Base-by-base conservation (phyloP, 2,329 filamentous ascomycete genomes). In the Calonectria pseudoreteaudii region DNA sequence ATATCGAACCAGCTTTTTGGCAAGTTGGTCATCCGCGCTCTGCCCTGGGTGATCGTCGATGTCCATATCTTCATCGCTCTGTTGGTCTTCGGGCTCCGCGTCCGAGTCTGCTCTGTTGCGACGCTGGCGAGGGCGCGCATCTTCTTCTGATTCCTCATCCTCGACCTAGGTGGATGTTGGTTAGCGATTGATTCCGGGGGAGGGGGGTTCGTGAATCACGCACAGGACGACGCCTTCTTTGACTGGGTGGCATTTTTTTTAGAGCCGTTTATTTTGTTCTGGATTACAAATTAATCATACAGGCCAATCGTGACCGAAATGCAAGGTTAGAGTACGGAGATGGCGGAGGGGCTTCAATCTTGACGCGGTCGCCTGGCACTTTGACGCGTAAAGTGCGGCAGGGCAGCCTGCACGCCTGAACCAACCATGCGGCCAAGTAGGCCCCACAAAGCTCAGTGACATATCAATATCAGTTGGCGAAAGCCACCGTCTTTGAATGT, bases 1-100 rank as follows among this genome's bases (percentile, higher is more conserved):
- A 78, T 93, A 93, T 68, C 92, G 89, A n/a, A 94, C 88, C n/a
- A 94, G 83, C 80, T 92, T 93, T 83, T 92, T 93, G 44, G 91
- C 88, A 41, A 92, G 83, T 76, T 91, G 89, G 5, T 88, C 85
- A 44, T 89, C 87, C 49, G 84, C 86, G 38, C 81, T 85, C n/a
- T 82, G 83, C 26, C 81, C 83, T n/a, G 81, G 79, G 16, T 76
- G 72, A 8, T 74, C 81, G 8, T 83, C 80, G 3, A 70, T 75
- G 10, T 84, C 82, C 80, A 84, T 83, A 1, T 78, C 82, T 5
- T 84, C 83, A 4, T 86, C 84, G n/a, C 84, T 87, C 7, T 84
- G 85, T 8, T 84, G 83, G 50, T 81, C 77, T 36, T 78, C 83
- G 18, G 77, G 79, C 41, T 82, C 82, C 5, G 79, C 84, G 53